These are phyloP conservation scores for Aspergillus alliaceus DNA, from an alignment of 2,329 filamentous ascomycete genomes.

Conservation along the genomic window DNA sequence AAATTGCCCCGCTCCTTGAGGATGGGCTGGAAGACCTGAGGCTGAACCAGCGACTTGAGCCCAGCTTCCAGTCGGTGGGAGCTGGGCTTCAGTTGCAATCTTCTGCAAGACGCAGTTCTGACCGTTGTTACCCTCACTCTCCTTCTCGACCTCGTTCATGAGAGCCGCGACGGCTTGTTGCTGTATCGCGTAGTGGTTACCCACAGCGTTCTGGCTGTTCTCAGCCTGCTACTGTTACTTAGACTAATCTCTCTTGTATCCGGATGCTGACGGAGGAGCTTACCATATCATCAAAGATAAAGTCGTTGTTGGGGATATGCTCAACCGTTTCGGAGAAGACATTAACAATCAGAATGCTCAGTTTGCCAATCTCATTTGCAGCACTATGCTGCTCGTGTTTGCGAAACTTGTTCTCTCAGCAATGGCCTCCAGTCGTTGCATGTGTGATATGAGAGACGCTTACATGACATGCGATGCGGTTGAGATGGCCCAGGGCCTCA, in stretches of 20 bases:
- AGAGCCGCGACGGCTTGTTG: constrained; percentile 13
- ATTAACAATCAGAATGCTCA: constrained; percentile 32
- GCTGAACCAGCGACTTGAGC: constrained; percentile 19
- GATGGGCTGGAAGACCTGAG: constrained; percentile 1
- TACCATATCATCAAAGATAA: constrained; percentile 18
- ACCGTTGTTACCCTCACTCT: constrained; percentile 1
- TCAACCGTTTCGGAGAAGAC: constrained; percentile 32
- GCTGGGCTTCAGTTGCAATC: constrained; percentile 2
- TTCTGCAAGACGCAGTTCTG: constrained; percentile 5
- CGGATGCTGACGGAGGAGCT: neutral
- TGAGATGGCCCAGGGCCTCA: constrained; percentile 28
- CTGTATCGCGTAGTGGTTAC: constrained; percentile 8
- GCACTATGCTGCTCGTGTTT: constrained; percentile 27
- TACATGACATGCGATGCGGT: constrained; percentile 28
- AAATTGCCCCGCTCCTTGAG: constrained; percentile 14
- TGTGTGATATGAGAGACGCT: constrained; percentile 2
- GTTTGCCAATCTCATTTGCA: constrained; percentile 37
- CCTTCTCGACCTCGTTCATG: constrained; percentile 15
- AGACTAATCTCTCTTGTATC: neutral
- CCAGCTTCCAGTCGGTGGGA: constrained; percentile 19
- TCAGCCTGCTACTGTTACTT: neutral
- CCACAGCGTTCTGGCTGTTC: neutral
- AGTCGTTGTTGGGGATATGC: constrained; percentile 16
- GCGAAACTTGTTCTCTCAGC: constrained; percentile 26
- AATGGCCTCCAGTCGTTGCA: neutral